Evolutionary conservation across 2,329 filamentous ascomycete species (phyloP).

Genomic region (Cytospora piceae): DNA sequence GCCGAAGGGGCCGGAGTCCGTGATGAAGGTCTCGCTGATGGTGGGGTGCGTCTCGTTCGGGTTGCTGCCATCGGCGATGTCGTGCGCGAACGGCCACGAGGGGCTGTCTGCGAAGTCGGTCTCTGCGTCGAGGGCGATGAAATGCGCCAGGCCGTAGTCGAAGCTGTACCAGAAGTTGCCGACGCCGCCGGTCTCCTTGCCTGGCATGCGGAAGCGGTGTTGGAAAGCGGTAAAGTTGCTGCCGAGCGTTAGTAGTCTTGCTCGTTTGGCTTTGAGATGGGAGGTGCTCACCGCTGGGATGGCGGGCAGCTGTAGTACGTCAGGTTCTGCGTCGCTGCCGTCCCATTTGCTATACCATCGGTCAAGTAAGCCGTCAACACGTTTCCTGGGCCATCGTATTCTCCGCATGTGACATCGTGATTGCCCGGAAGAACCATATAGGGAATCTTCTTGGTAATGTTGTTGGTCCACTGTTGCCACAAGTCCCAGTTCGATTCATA

Average conservation of each 20-base stretch:
- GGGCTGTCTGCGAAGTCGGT: conserved; percentile 55
- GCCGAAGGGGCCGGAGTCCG: conserved; percentile 55
- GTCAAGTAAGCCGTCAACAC: conserved; percentile 51
- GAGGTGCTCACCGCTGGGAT: conserved; percentile 46
- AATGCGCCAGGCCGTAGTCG: conserved; percentile 58
- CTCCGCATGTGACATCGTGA: conserved; percentile 53
- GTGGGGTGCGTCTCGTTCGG: conserved; percentile 47
- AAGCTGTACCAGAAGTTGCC: conserved; percentile 60
- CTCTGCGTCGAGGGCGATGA: conserved; percentile 51
- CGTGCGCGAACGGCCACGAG: conserved; percentile 48
- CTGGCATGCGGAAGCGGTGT: conserved; percentile 56
- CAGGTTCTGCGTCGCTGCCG: conserved; percentile 42
- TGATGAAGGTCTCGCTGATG: conserved; percentile 48
- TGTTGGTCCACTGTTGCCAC: conserved; percentile 54
- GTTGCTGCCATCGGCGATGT: conserved; percentile 37
- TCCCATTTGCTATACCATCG: conserved; percentile 47
- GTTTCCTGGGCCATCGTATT: conserved; percentile 52
- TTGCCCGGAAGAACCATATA: conserved; percentile 57
- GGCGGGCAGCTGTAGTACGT: conserved; percentile 57
- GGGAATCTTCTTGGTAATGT: conserved; percentile 47
- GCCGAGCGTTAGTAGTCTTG: conserved; percentile 6
- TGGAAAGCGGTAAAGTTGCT: conserved; percentile 56
- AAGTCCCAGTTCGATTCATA: conserved; percentile 58
- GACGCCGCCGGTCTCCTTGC: conserved; percentile 50
- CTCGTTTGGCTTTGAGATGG: not conserved